phyloP scores from a whole-genome alignment of 257 asterid genomes.

The Solanum sejunctum region DNA sequence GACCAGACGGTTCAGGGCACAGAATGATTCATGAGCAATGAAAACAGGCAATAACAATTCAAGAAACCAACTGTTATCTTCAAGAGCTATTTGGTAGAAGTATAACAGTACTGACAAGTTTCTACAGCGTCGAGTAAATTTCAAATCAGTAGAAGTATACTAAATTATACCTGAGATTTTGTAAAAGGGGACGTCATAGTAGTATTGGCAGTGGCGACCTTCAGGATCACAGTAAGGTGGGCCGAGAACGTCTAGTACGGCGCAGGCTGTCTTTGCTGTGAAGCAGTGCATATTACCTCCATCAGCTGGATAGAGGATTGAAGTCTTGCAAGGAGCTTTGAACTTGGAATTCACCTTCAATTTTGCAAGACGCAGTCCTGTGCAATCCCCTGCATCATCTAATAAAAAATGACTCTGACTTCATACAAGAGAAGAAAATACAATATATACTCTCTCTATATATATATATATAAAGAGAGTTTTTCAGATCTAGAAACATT shows the following conservation, averaged over 20 bases:
- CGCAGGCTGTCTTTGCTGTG: constrained; percentile 74
- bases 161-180: constrained; percentile 14
- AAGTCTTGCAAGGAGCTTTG: constrained; percentile 47
- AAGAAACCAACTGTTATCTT: not conserved
- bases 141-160: not conserved
- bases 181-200: constrained; percentile 37
- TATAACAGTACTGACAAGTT: no score
- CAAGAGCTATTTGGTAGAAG: no score
- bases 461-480: no score
- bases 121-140: not conserved
- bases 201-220: constrained; percentile 85
- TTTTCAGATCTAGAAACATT: no score
- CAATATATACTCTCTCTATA: no score
- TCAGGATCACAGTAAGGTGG: constrained; percentile 76
- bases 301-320: constrained; percentile 62
- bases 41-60: not conserved
- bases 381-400: constrained; percentile 8
- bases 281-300: constrained; percentile 87
- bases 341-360: constrained; percentile 49
- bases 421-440: not conserved
- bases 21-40: not conserved
- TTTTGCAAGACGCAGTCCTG: constrained; percentile 39
- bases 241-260: constrained; percentile 80
- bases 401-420: not conserved
- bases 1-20: not conserved